Base-by-base conservation (phyloP, 331 rosid species). In the Rosa hybrid region DNA sequence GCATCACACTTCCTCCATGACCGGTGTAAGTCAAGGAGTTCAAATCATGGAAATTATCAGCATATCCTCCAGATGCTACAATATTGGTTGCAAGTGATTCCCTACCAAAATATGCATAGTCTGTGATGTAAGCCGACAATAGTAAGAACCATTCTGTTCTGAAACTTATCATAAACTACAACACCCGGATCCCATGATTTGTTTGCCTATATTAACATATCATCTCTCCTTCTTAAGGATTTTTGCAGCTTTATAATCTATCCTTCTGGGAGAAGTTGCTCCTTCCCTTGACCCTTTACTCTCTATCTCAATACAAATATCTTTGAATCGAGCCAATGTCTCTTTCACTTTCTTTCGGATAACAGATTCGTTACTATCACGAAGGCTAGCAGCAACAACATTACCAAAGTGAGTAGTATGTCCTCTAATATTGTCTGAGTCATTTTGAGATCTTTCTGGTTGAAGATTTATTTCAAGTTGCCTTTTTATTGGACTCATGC, bases 101-200 rank as follows among this genome's bases (percentile, higher is more conserved):
- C 53, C 76, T 82, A 45, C 81, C 83, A 39, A 83, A 85, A 82
- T 48, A 86, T 75, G 84, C 78, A 83, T 84, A 94, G 87, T 92
- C 97, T 85, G 91, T 92, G 94, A 87, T 92, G 98, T 74, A 94
- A 90, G 18, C 95, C 98, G 49, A 94, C 78, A 25, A 92, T 77
- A 74, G 74, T 90, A 27, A 94, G 97, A 80, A 92, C 98, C 71
- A 91, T 74, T 77, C 97, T 88, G 74, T 90, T 91, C n/a, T 88
- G 95, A 75, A 92, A 94, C 74, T 89, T 95, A 77, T 94, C 97
- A 34, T 97, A 92, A 50, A 92, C 92, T 86, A 91, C 97, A 74
- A 91, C 89, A 73, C 98, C 97, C 1, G 94, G 94, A 67, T 75
- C 97, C 97, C 80, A 92, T 11, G 14, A 92, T 90, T 59, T 86